Evolutionary conservation across 495 filamentous ascomycete species (phyloP).

Genomic region (Aspergillus ellipticus): DNA sequence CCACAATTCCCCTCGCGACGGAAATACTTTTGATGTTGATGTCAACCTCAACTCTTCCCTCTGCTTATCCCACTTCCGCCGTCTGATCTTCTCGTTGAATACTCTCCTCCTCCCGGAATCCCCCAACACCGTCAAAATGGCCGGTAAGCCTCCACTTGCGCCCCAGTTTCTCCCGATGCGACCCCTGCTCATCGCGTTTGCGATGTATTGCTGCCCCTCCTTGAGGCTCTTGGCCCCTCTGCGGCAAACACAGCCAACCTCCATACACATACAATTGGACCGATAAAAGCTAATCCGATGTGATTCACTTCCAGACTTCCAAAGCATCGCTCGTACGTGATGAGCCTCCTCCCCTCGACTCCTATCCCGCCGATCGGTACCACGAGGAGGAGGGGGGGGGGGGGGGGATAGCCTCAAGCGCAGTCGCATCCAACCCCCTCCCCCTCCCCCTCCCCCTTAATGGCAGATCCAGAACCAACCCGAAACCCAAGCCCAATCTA

Average conservation of each 20-base stretch:
- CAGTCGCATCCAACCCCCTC: neutral
- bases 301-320: constrained; percentile 41
- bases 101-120: neutral
- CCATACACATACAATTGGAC: neutral
- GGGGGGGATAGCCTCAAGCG: neutral
- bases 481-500: constrained; percentile 11
- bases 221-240: constrained; percentile 7
- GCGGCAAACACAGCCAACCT: neutral
- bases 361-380: too few species aligned
- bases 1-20: constrained; percentile 12
- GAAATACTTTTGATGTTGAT: constrained; percentile 13
- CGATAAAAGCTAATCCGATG: constrained; percentile 18
- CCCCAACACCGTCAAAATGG: constrained; percentile 32
- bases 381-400: neutral
- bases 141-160: constrained; percentile 28
- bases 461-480: neutral
- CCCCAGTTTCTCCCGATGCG: neutral
- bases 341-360: neutral
- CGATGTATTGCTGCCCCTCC: constrained; percentile 22
- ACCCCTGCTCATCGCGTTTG: neutral
- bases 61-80: neutral
- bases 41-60: constrained; percentile 2
- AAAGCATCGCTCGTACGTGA: constrained; percentile 52
- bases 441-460: neutral
- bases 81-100: neutral